Percentiles rank a stretch among this genome's conserved stretches.
Conservation (phyloP, 805 yeast genomes). For the Pichia pseudocactophila region DNA sequence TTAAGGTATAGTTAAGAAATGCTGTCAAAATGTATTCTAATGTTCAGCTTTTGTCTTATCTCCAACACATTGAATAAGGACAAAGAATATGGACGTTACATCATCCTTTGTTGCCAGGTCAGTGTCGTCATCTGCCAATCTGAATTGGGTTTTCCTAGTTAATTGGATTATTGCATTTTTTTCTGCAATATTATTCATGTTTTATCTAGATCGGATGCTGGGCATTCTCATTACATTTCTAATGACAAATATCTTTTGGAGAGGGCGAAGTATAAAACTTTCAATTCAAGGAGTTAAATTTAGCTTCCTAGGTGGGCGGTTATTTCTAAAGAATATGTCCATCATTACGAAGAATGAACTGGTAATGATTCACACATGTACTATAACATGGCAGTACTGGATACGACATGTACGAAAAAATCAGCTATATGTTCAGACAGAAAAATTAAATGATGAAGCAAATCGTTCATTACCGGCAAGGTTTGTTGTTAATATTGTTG, state of each 20-base stretch:
- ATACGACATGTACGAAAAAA: slow-evolving; percentile 37
- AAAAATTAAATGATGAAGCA: slow-evolving; percentile 18
- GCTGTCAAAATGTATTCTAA: no score
- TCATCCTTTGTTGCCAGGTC: slow-evolving; percentile 21
- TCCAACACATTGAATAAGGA: no score
- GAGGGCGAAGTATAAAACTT: slow-evolving; percentile 44
- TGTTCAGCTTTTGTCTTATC: neutral
- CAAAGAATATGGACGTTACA: slow-evolving; percentile 18
- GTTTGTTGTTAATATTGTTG: slow-evolving; percentile 52
- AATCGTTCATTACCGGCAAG: slow-evolving; percentile 48
- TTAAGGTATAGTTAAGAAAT: no score
- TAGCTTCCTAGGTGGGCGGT: slow-evolving; percentile 74
- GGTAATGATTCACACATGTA: slow-evolving; percentile 58
- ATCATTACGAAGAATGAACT: slow-evolving; percentile 69
- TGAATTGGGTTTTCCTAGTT: slow-evolving; percentile 67
- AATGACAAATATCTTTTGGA: slow-evolving; percentile 55
- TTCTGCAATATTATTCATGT: slow-evolving; percentile 53
- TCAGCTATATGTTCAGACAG: slow-evolving; percentile 22
- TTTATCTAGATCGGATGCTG: slow-evolving; percentile 65
- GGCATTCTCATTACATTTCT: slow-evolving; percentile 50
- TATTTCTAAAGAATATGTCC: slow-evolving; percentile 68
- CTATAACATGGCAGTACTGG: slow-evolving; percentile 92
- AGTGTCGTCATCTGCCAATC: slow-evolving; percentile 20
- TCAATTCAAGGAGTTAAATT: slow-evolving; percentile 67
- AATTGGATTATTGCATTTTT: slow-evolving; percentile 72